These are phyloP conservation scores for Lachnum nothofagi DNA, from an alignment of 2,329 filamentous ascomycete species.

Conservation along the genomic window DNA sequence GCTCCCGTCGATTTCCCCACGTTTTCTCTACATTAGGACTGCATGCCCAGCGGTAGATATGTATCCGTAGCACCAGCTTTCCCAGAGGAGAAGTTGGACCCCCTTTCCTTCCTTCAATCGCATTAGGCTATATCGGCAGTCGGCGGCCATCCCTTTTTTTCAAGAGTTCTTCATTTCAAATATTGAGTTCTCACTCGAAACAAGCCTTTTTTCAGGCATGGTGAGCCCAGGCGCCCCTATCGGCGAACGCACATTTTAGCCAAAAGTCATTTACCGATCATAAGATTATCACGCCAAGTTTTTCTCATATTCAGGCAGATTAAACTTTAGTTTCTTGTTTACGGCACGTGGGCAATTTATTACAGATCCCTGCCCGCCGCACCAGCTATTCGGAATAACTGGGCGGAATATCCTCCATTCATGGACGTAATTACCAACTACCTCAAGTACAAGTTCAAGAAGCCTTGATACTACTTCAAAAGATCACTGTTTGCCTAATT, in stretches of 20 bases:
- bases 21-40: not conserved
- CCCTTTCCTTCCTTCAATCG: not conserved
- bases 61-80: not conserved
- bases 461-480: too few relatives aligned
- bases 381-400: not conserved
- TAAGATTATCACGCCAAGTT: not conserved
- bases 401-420: conserved; percentile 1
- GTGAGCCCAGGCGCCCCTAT: too few relatives aligned
- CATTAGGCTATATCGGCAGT: not conserved
- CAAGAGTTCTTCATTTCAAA: not conserved
- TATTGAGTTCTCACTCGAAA: too few relatives aligned
- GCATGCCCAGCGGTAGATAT: not conserved
- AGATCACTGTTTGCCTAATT: too few relatives aligned
- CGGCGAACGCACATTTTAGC: too few relatives aligned
- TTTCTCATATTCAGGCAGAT: not conserved
- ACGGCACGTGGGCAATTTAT: conserved; percentile 1
- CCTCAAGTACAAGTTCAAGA: too few relatives aligned
- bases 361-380: not conserved
- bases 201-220: too few relatives aligned
- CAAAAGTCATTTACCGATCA: not conserved
- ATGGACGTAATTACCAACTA: too few relatives aligned
- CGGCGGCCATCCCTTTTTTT: too few relatives aligned
- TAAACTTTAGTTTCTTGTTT: not conserved
- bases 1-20: not conserved
- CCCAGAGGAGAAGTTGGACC: not conserved